Evolutionary conservation across 176 grass and related monocot species (phyloP), one percentile per base, ranked within the genome.

Genomic region (Calamus simplicifolius): DNA sequence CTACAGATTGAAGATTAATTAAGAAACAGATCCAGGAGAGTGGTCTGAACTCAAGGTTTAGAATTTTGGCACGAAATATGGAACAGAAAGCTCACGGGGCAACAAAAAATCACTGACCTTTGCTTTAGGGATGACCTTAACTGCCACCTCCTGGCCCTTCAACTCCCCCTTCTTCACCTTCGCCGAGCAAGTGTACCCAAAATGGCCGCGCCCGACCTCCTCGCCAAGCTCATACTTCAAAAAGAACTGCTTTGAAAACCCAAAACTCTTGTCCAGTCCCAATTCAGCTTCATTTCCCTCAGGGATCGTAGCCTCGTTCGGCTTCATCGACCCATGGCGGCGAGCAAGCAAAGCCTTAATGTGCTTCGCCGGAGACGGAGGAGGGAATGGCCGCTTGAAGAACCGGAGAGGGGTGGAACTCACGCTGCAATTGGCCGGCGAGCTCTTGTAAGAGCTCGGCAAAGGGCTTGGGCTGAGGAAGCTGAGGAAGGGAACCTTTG

Each of bases 351-450:
- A 79, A 48, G 94, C 94, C 79, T 74, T 89, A 61, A 93, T 98
- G 81, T 98, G 94, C 79, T 98, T 98, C 21, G 94, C 94, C 13
- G 94, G 94, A 4, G 94, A 98, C 19, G 88, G 94, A 18, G 94
- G 94, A 4, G 84, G 88, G 73, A 98, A 98, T 12, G 94, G 88
- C 29, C 85, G 84, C 81, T 98, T 98, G 69, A 98, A 79, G 16
- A 81, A 72, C 27, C 88, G 81, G 15, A 84, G 77, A 70, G 94
- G 94, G 3, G 88, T 89, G 21, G 88, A 81, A 52, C 70, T 81
- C 48, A 88, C 75, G 67, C 84, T 97, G 61, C 88, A 98, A 86
- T 98, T 98, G 6, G 88, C 78, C 53, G 94, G 94, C 50, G 94
- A 98, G 72, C 78, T 76, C 75, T 89, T 98, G 81, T 89, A 93